These are phyloP conservation scores for Pilatotrama ljubarskyi DNA, from an alignment of 768 basidiomycete species.

Conservation along the genomic window DNA sequence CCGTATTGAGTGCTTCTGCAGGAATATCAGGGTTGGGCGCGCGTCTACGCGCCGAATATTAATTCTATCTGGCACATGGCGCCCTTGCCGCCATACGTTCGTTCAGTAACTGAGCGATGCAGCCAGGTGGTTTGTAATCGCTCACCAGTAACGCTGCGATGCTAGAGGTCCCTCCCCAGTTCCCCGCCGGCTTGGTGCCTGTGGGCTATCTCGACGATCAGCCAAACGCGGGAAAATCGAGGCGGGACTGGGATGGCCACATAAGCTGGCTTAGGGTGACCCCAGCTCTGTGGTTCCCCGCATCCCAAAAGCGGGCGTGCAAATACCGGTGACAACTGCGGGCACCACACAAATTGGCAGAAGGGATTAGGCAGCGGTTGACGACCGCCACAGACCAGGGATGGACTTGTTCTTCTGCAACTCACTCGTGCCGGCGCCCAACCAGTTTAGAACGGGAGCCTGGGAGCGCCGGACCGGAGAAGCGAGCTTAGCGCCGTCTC, in stretches of 20 bases:
- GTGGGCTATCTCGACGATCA: neutral
- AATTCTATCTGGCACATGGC: slow-evolving; percentile 6
- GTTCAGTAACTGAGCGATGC: slow-evolving; percentile 1
- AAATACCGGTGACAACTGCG: neutral
- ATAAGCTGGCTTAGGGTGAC: neutral
- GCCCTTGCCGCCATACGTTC: neutral
- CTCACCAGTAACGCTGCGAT: neutral
- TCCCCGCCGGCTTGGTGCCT: neutral
- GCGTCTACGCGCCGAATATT: slow-evolving; percentile 4
- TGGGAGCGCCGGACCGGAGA: neutral
- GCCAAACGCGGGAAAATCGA: too few relatives aligned
- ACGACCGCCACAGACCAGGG: neutral
- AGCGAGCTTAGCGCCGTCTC: neutral
- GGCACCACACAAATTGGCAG: slow-evolving; percentile 19
- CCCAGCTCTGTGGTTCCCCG: neutral
- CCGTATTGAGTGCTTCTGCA: neutral
- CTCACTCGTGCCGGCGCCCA: neutral
- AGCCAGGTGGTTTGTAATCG: neutral
- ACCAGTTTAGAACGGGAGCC: neutral
- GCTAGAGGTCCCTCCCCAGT: too few relatives aligned
- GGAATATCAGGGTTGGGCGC: neutral
- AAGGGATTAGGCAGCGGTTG: slow-evolving; percentile 15
- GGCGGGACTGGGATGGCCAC: too few relatives aligned
- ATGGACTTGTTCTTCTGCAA: neutral
- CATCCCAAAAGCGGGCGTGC: neutral